Base-by-base conservation (phyloP, 2,329 filamentous ascomycete species). In the Xylariaceae sp. region DNA sequence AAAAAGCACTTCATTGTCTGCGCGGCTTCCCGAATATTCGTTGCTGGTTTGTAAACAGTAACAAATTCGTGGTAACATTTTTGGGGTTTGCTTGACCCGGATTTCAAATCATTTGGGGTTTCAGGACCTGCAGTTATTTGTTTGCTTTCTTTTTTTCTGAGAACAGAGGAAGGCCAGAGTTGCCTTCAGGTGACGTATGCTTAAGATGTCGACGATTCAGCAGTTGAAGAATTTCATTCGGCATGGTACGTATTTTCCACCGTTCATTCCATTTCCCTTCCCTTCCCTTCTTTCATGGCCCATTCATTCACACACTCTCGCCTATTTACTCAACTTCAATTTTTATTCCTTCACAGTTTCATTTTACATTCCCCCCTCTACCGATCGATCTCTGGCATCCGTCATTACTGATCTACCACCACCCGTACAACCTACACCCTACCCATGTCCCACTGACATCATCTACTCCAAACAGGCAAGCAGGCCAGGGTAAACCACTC, bases 211-310 rank as follows among this genome's bases (percentile, higher is more conserved):
- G 69, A 86, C 84, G 65, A 96, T 97, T 79, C 93, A 97, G 79
- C 95, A 95, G 73, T 85, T 97, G 69, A 97, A 98, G 79, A 97
- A 97, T 77, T 96, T 98, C 77, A 95, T 98, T 77, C 90, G 93
- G 65, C 93, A 97, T 81, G 93, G 84, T 87, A 77, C 54, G 79
- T 47, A 45, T 40, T 69, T 32, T 23, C 20, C 44, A 18, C 53
- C 43, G 41, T 55, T 32, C 43, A 43, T 6, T 45, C 40, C 29
- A 20, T 47, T 45, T 21, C n/a, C 16, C 48, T n/a, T 47, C n/a
- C 19, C 6, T 44, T 29, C 18, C 50, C 50, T 23, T 53, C 43
- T 43, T 56, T 43, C 47, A 26, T 19, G 26, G 40, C 42, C 42
- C 23, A 20, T 45, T 44, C 18, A 45, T 44, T 45, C 16, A 43